A percentile compares a stretch with the other conserved stretches of the same genome.
phyloP scores from a whole-genome alignment of 2,329 filamentous ascomycete species.

The Xylaria sp. region DNA sequence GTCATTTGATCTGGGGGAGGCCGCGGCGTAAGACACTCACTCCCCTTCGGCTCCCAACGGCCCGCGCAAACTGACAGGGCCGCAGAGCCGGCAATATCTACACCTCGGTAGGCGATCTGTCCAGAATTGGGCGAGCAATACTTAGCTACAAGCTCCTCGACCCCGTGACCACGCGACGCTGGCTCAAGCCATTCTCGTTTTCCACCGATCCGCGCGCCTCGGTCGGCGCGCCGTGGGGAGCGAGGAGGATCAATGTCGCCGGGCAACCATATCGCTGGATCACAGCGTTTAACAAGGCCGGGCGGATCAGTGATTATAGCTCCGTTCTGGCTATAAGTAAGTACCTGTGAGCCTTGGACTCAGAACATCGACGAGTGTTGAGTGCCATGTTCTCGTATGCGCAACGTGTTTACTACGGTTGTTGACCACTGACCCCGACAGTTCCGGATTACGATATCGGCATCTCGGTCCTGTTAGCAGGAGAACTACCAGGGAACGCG shows the following conservation, averaged over 20 bases:
- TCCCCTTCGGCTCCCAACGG: constrained; percentile 6
- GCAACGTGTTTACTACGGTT: not conserved
- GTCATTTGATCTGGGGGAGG: constrained; percentile 39
- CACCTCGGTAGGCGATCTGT: constrained; percentile 42
- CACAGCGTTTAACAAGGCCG: constrained; percentile 48
- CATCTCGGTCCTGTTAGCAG: constrained; percentile 47
- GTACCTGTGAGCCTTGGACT: not conserved
- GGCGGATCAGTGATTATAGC: constrained; percentile 48
- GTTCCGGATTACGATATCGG: constrained; percentile 51
- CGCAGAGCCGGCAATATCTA: constrained; percentile 46
- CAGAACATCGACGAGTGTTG: not conserved
- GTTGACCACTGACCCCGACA: too few relatives aligned
- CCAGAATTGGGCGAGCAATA: constrained; percentile 40
- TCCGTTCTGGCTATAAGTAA: constrained; percentile 44
- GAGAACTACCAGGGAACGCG: constrained; percentile 37
- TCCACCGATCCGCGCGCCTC: constrained; percentile 47
- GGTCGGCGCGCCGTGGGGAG: constrained; percentile 48
- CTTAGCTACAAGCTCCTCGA: constrained; percentile 45
- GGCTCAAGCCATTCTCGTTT: constrained; percentile 49
- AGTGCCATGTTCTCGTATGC: too few relatives aligned
- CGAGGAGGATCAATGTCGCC: constrained; percentile 36
- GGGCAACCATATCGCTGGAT: constrained; percentile 43
- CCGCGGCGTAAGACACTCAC: constrained; percentile 33
- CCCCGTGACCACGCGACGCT: constrained; percentile 42
- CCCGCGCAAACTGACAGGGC: constrained; percentile 27